phyloP scores from a whole-genome alignment of 2,329 filamentous ascomycete genomes.

The Westerdykella ornata region DNA sequence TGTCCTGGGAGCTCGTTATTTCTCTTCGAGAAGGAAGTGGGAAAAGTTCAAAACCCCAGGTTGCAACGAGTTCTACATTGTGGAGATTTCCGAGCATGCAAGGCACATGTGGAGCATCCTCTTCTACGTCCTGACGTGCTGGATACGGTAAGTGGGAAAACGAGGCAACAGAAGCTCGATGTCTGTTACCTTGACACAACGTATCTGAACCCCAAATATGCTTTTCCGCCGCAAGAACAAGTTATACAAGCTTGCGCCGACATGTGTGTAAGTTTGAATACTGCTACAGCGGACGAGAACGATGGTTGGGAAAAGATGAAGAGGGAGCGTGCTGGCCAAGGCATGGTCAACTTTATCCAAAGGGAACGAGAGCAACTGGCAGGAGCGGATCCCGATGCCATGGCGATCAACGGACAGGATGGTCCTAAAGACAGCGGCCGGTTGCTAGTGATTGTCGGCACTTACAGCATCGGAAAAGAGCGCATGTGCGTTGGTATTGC shows the following conservation, averaged over 20 bases:
- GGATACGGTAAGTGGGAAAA: conserved; percentile 64
- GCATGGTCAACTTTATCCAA: conserved; percentile 58
- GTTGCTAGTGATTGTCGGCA: conserved; percentile 86
- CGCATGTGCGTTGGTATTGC: conserved; percentile 91
- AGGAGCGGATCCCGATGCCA: conserved; percentile 30
- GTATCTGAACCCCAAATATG: conserved; percentile 90
- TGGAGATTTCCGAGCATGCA: conserved; percentile 89
- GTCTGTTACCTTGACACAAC: conserved; percentile 96
- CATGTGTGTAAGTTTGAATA: conserved; percentile 71
- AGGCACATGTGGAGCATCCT: conserved; percentile 74
- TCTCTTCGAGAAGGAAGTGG: conserved; percentile 74
- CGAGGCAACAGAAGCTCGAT: conserved; percentile 79
- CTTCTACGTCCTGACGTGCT: conserved; percentile 68
- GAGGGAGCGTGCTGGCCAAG: conserved; percentile 47
- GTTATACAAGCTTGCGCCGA: conserved; percentile 84
- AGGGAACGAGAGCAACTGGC: conserved; percentile 32
- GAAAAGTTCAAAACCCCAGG: conserved; percentile 53
- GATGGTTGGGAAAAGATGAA: conserved; percentile 55
- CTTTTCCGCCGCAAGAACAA: conserved; percentile 81
- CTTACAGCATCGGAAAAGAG: conserved; percentile 97
- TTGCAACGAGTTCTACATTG: conserved; percentile 84
- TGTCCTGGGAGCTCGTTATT: conserved; percentile 93
- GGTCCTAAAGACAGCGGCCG: conserved; percentile 50
- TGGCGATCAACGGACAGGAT: conserved; percentile 20
- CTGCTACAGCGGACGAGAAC: conserved; percentile 53